phyloP scores from a whole-genome alignment of 805 yeast genomes.

The Nakazawaea ernobii region DNA sequence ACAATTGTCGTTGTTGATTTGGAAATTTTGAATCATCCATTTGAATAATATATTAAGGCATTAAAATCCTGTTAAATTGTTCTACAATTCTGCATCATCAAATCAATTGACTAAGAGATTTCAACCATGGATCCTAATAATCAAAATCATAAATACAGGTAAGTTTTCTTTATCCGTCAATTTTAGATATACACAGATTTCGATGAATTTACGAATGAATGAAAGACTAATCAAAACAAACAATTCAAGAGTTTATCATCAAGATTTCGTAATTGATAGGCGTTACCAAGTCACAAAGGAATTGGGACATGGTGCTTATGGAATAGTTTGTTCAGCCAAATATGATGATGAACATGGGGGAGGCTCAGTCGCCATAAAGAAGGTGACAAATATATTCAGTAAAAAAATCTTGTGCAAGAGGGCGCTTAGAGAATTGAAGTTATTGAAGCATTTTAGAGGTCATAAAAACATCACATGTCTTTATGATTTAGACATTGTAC shows the following conservation, averaged over 20 bases:
- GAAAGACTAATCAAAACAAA: not conserved
- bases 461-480: slow-evolving; percentile 95
- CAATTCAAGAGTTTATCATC: slow-evolving; percentile 60
- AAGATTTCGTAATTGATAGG: slow-evolving; percentile 87
- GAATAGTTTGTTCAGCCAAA: slow-evolving; percentile 91
- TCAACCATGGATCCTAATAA: slow-evolving; percentile 8
- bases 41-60: not conserved
- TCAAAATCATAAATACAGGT: slow-evolving; percentile 11
- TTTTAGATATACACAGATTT: not conserved
- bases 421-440: slow-evolving; percentile 84
- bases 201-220: too few species aligned
- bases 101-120: too few species aligned
- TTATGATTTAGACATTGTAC: slow-evolving; percentile 90
- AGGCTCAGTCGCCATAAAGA: slow-evolving; percentile 89
- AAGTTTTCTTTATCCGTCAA: not conserved
- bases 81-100: too few species aligned
- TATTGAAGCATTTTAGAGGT: slow-evolving; percentile 88
- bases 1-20: not conserved
- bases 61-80: too few species aligned
- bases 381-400: slow-evolving; percentile 89
- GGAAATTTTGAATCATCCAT: not conserved
- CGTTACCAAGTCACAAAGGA: slow-evolving; percentile 87
- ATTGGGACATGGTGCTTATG: slow-evolving; percentile 97
- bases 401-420: slow-evolving; percentile 89
- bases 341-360: slow-evolving; percentile 68